Base-by-base conservation (phyloP, 352 stramenopile genomes). In the Pythium grandisporangium region DNA sequence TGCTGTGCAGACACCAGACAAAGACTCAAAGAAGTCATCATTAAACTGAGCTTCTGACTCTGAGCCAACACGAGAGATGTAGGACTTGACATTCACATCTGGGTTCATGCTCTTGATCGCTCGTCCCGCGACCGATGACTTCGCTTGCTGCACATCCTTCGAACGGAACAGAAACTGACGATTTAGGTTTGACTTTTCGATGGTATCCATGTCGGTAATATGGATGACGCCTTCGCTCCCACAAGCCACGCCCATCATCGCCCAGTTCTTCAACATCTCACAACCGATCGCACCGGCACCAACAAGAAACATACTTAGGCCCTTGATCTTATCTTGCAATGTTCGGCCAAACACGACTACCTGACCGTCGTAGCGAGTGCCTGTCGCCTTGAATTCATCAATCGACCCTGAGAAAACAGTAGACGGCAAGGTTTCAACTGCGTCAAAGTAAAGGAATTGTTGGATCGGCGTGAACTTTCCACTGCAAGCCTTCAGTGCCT, bases 201-300 rank as follows among this genome's bases (percentile, higher is more conserved):
- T 99, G 27, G 84, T 90, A 62, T 99, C 96, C 96, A 99, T 99
- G 58, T 99, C 96, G 1, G 96, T 99, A 17, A 99, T 85, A 46
- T 98, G 72, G 37, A 99, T 91, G 7, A 66, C 69, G 8, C 89
- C 90, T 24, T 77, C 53, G 22, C 84, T 75, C 20, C 69, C 75
- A 47, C 74, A 96, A 6, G 83, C 85, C 5, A 99, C 83, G 24
- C 96, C 97, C 95, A 99, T 99, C 58, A 99, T 87, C 1, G 96
- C 96, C 94, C 95, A 99, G 63, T 99, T 99, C 74, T 99, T 99
- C 6, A 99, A 78, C 93, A 99, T 98, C 70, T 99, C 97, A 59
- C 97, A 99, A 4, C 97, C 96, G 55, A 99, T 99, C 4, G 96
- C 97, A 36, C 97, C 97, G 13, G 96, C 95, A 21, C 97, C 97